Evolutionary conservation across 495 filamentous ascomycete species (phyloP).

Genomic region (Aspergillus bertholletiae): DNA sequence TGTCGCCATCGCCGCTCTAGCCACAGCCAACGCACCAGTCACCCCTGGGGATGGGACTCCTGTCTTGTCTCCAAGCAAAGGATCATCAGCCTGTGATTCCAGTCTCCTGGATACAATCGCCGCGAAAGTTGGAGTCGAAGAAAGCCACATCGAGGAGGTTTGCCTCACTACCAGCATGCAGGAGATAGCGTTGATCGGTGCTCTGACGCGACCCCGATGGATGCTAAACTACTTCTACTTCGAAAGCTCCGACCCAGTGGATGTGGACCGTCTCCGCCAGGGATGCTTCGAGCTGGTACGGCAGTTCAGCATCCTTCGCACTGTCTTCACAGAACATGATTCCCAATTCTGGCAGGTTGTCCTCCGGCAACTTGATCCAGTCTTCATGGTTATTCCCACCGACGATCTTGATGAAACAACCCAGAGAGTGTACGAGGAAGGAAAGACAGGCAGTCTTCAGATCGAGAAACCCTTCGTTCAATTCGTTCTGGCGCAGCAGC

Average conservation of each 20-base stretch:
- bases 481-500: constrained; percentile 45
- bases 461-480: constrained; percentile 53
- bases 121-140: neutral
- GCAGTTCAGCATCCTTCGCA: constrained; percentile 42
- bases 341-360: constrained; percentile 40
- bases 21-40: neutral
- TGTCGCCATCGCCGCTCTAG: neutral
- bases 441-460: constrained; percentile 37
- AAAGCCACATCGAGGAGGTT: constrained; percentile 7
- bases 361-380: constrained; percentile 18
- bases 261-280: constrained; percentile 11
- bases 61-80: too few relatives aligned
- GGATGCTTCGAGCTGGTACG: constrained; percentile 44
- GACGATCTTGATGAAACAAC: constrained; percentile 17
- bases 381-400: constrained; percentile 8
- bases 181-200: constrained; percentile 11
- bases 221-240: constrained; percentile 15
- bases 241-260: constrained; percentile 9
- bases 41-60: neutral
- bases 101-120: neutral
- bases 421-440: constrained; percentile 20
- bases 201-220: constrained; percentile 10
- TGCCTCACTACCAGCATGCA: constrained; percentile 16
- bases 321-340: constrained; percentile 45
- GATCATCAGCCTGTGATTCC: neutral